phyloP scores from a whole-genome alignment of 73 alveolate genomes.

The Uronychia setigera region DNA sequence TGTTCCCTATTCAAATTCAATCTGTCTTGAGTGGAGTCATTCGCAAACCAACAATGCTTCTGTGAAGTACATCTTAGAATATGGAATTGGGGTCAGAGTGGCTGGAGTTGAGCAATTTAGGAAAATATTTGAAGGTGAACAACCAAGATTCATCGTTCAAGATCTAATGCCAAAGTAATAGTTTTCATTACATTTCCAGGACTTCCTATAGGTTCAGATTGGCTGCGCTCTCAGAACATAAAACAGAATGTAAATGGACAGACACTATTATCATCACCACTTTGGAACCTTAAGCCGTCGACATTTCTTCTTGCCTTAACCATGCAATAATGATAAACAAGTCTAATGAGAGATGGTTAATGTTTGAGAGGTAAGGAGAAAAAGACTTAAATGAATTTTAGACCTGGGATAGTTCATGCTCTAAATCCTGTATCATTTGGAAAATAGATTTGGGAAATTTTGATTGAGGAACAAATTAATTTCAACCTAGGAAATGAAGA shows the following conservation, averaged over 20 bases:
- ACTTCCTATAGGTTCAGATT: slow-evolving; percentile 68
- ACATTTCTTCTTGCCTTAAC: slow-evolving; percentile 11
- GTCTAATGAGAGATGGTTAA: not conserved
- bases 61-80: slow-evolving; percentile 42
- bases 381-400: not conserved
- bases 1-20: not conserved
- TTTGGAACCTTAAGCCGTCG: slow-evolving; percentile 45
- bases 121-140: slow-evolving; percentile 54
- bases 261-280: slow-evolving; percentile 64
- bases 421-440: slow-evolving; percentile 61
- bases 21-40: not conserved
- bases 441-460: slow-evolving; percentile 65
- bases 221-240: slow-evolving; percentile 24
- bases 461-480: not conserved
- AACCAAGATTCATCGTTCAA: slow-evolving; percentile 57
- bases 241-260: slow-evolving; percentile 31
- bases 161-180: slow-evolving; percentile 46
- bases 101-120: slow-evolving; percentile 62
- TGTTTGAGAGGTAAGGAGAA: slow-evolving; percentile 42
- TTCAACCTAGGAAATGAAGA: slow-evolving; percentile 30
- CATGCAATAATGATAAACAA: slow-evolving; percentile 34
- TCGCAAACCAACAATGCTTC: not conserved
- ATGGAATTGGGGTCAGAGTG: slow-evolving; percentile 64
- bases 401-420: slow-evolving; percentile 65
- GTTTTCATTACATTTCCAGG: slow-evolving; percentile 8